Evolutionary conservation across 2,329 filamentous ascomycete genomes (phyloP), one percentile per base, ranked within the genome.

Genomic region (Alternaria gaisen): DNA sequence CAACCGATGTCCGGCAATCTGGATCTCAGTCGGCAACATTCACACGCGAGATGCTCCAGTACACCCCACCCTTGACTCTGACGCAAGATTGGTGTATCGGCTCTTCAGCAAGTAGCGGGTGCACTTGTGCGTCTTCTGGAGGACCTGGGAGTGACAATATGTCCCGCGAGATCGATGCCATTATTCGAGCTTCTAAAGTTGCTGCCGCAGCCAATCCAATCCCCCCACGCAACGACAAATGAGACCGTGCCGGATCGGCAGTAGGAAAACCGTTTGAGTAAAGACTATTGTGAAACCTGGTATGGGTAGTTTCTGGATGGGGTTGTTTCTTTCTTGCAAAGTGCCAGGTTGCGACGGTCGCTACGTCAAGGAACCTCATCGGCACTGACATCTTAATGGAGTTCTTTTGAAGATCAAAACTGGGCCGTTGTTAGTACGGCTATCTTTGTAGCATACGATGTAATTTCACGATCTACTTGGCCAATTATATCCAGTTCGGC

Each of bases 101-200:
- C 1, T 60, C 47, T 30, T 56, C 60, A 8, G 32, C 57, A 16
- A 60, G 30, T 16, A 41, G n/a, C 12, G 57, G 60, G 6, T 63
- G 60, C 32, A 60, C 47, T 5, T 63, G 60, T 18, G 30, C 18
- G 24, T 26, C 59, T 6, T 14, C 44, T 26, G 5, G 12, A n/a
- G 10, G 28, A 1, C 24, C 43, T 1, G 16, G 28, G 28, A 9
- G 41, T 2, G 53, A 56, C 9, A 43, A 40, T 1, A 56, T 63
- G 41, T 11, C 28, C 26, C 53, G 53, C 36, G 60, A 63, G 0
- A 26, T 63, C 24, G 57, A 63, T 1, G 20, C 12, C 3, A 59
- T 62, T 9, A 30, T 52, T 7, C 40, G 40, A 48, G 38, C 40
- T 44, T 32, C 26, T 10, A 52, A 44, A 11, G 16, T 28, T 6